Evolutionary conservation across 352 stramenopile genomes (phyloP).

Genomic region (Globisporangium echinulatum): DNA sequence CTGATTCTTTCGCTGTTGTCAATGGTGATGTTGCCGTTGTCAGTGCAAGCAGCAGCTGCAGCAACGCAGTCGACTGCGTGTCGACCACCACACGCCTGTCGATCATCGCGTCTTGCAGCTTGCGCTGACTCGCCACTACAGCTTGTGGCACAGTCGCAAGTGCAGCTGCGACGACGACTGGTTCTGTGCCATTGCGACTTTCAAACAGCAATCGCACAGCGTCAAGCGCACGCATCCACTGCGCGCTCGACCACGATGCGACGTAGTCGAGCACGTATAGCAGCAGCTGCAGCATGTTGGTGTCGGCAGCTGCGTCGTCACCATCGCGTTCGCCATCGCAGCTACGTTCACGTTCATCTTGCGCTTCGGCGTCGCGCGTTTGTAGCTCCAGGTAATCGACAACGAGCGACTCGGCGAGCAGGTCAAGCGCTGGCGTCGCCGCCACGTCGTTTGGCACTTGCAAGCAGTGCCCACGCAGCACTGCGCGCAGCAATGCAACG

Average conservation of each 20-base stretch:
- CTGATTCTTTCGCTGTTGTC: too few species aligned
- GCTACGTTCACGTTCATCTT: background rate
- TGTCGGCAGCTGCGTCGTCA: background rate
- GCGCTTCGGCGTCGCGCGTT: background rate
- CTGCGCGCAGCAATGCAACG: conserved; percentile 19
- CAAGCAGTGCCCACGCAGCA: conserved; percentile 16
- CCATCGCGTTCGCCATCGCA: too few species aligned
- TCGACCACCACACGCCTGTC: background rate
- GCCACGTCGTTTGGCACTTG: conserved; percentile 13
- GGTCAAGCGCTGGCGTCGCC: conserved; percentile 19
- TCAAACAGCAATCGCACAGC: background rate
- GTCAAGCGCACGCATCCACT: conserved; percentile 1
- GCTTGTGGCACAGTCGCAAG: background rate
- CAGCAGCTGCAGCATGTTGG: conserved; percentile 3
- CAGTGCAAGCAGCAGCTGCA: conserved; percentile 8
- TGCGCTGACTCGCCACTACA: background rate
- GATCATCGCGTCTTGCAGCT: background rate
- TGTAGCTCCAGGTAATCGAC: background rate
- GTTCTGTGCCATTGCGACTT: too few species aligned
- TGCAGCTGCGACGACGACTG: too few species aligned
- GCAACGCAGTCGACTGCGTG: conserved; percentile 8
- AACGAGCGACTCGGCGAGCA: conserved; percentile 26
- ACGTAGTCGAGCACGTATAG: conserved; percentile 5
- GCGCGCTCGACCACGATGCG: background rate
- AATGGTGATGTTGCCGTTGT: background rate